phyloP scores from a whole-genome alignment of 345 rosid species.

The Linum usitatissimum region DNA sequence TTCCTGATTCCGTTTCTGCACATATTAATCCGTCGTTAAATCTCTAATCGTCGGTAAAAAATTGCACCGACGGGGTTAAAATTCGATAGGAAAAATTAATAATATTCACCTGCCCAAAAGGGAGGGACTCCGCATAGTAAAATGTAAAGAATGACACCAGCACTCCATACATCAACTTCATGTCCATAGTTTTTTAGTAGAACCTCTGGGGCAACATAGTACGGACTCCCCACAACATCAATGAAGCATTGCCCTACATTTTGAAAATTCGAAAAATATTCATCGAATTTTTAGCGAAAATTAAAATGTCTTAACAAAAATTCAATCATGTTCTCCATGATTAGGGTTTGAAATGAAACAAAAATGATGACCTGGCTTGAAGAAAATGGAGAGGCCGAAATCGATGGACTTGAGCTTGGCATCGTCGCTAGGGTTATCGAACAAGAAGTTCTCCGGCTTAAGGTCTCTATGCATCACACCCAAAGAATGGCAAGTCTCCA shows the following conservation, averaged over 20 bases:
- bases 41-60: conserved; percentile 1
- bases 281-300: too few species aligned
- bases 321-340: background rate
- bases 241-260: conserved; percentile 55
- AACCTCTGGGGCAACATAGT: conserved; percentile 97
- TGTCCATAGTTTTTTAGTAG: conserved; percentile 80
- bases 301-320: too few species aligned
- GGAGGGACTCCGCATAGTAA: conserved; percentile 93
- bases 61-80: background rate
- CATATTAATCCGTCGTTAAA: background rate
- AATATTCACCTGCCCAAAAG: conserved; percentile 72
- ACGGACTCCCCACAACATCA: conserved; percentile 98
- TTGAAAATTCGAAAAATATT: too few species aligned
- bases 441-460: conserved; percentile 97
- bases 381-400: conserved; percentile 85
- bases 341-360: background rate
- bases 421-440: conserved; percentile 55
- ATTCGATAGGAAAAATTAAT: background rate
- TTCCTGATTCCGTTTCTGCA: conserved; percentile 92
- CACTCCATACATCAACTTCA: conserved; percentile 91
- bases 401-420: conserved; percentile 85
- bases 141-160: conserved; percentile 91
- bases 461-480: conserved; percentile 98
- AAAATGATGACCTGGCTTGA: conserved; percentile 63
- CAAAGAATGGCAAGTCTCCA: conserved; percentile 87